Base-by-base conservation (phyloP, 768 basidiomycete genomes). In the Crucibulum laeve region DNA sequence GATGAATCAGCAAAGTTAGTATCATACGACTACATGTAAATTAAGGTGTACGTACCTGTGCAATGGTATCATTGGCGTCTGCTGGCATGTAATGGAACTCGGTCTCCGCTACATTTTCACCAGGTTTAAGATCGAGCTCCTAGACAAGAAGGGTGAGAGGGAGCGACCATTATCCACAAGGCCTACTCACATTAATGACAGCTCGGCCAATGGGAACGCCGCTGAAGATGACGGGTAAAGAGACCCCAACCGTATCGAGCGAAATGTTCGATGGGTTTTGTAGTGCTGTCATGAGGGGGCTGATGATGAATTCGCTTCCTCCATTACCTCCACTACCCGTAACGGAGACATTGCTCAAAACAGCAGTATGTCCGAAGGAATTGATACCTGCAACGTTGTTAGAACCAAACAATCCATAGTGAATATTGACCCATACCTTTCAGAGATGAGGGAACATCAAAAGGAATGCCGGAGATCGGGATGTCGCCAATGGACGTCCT, bases 41-140 rank as follows among this genome's bases (percentile, higher is more conserved):
- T 25, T 30, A 38, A 15, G 21, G 4, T 25, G 3, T 32, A 47
- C 56, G 21, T 23, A 71, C 72, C 57, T 79, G 77, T 3, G 85
- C 84, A 18, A 68, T 61, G 3, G 84, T 84, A 53, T 87, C 76
- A 49, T 85, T 84, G 7, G 80, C 73, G 57, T 85, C 58, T 7
- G 69, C 68, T 1, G 85, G 84, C 49, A 71, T 64, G 51, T 88
- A 88, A 46, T 74, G 82, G 67, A 88, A 87, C 53, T 85, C 81
- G 2, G 81, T 67, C 0, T 67, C 40, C 18, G 79, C 53, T 1
- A 51, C 54, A 48, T 86, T 83, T 34, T 65, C 54, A 34, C 83
- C 84, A 3, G 84, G 83, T 15, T 69, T 60, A 33, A 87, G 65
- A 47, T 78, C 52, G 47, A 85, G 80, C 13, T 67, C 52, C 82